Conservation (phyloP, 148 eudicot genomes). For the Vaccinium corymbosum region DNA sequence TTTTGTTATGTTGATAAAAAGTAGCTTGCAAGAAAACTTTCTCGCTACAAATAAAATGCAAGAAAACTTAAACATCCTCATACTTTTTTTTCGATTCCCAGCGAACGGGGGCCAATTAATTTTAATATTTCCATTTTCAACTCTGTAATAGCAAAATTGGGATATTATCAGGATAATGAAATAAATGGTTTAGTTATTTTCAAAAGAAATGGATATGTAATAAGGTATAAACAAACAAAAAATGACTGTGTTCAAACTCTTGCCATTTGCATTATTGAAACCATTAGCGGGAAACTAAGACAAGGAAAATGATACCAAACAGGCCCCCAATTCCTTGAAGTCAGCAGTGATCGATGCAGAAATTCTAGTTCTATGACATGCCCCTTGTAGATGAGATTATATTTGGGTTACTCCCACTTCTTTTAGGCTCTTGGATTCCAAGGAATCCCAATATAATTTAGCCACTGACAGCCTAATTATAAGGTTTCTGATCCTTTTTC, state of each 20-base stretch:
- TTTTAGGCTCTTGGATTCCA: background rate
- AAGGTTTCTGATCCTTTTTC: background rate
- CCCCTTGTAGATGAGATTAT: background rate
- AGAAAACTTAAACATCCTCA: background rate
- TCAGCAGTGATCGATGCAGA: background rate
- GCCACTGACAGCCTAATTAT: background rate
- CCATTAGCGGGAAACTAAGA: background rate
- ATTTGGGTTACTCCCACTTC: background rate
- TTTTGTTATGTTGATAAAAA: too few relatives aligned
- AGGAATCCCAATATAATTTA: background rate
- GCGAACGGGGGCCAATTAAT: background rate
- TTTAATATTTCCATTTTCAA: background rate
- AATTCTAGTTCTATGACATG: background rate
- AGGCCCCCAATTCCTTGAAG: background rate
- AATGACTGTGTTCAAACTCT: background rate
- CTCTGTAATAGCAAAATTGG: background rate
- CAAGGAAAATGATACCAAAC: background rate
- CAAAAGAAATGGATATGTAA: background rate
- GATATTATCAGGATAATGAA: background rate
- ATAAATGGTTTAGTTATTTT: background rate
- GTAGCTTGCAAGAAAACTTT: too few relatives aligned
- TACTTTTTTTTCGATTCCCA: background rate
- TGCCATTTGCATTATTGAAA: background rate
- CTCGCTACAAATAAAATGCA: too few relatives aligned
- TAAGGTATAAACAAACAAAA: background rate